These are phyloP conservation scores for Chrysosphaeria jannelii DNA, from an alignment of 2,329 filamentous ascomycete species.

Conservation along the genomic window DNA sequence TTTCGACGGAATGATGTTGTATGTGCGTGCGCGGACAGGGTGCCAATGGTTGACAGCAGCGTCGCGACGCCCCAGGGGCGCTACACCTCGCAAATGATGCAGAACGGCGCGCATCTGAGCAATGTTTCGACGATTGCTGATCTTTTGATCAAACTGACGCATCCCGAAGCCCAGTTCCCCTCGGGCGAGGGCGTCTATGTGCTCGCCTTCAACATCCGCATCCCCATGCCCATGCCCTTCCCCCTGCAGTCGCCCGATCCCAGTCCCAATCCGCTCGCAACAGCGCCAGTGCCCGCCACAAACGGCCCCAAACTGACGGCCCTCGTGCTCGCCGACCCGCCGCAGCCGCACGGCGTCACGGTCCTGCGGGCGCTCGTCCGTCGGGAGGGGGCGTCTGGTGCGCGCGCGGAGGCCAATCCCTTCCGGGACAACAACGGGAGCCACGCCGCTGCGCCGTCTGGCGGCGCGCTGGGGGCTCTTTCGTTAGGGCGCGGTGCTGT, in stretches of 20 bases:
- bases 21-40: no score
- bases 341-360: conserved; percentile 20
- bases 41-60: no score
- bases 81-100: conserved; percentile 45
- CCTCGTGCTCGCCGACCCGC: conserved; percentile 34
- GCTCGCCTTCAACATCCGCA: no score
- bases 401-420: conserved; percentile 2
- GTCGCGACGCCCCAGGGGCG: conserved; percentile 66
- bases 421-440: conserved; percentile 9
- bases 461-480: background rate
- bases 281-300: conserved; percentile 54
- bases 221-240: no score
- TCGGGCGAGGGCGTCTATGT: no score
- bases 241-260: conserved; percentile 61
- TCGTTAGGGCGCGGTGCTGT: no score
- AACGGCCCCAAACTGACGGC: conserved; percentile 63
- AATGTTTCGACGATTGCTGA: no score
- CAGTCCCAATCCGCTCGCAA: conserved; percentile 77
- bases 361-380: conserved; percentile 20
- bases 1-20: no score
- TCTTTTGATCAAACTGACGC: no score
- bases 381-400: no score
- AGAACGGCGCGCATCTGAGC: conserved; percentile 41
- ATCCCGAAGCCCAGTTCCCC: no score
- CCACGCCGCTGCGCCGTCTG: conserved; percentile 9